Evolutionary conservation across 192 early-diverging fungal species (phyloP), one percentile per base, ranked within the genome.

Genomic region (Backusella tuberculispora): DNA sequence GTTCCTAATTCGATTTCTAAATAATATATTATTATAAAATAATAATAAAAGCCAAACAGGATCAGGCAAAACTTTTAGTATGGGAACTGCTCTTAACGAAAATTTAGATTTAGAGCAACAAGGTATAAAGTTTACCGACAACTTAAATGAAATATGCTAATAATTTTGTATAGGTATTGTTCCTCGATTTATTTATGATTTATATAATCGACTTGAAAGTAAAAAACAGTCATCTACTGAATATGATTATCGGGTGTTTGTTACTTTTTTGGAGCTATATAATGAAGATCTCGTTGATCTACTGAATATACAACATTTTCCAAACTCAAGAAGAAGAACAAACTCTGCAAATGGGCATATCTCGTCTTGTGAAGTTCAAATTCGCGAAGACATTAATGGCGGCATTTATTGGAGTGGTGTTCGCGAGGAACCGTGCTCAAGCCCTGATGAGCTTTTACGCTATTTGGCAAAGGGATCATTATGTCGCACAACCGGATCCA

Each of bases 251-350:
- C 83, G 84, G 69, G 81, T 89, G 14, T 83, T 63, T 48, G 93
- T 97, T 4, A 95, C 96, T 6, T 98, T 96, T 80, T 72, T 99
- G 45, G 97, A 99, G 80, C 80, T 97, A n/a, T 96, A 99, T 82
- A 98, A 99, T 83, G 97, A 99, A 77, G 96, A 98, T 65, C 83
- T 98, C 43, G 90, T 94, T 15, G 97, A 99, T 79, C 82, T 99
- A 21, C 83, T 97, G 38, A 80, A 83, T 41, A 76, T 78, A 72
- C 63, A 79, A 72, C 87, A 64, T 13, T 60, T 60, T 74, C 6
- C 74, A 69, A 78, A 81, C 81, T 88, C 26, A 26, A 80, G 78
- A 68, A 19, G 26, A 15, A 47, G 40, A 24, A 70, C 83, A 21
- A 66, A 40, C 15, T 40, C 26, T 34, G 9, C 38, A 6, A 17